These are phyloP conservation scores for Moesziomyces sp. DNA, from an alignment of 1,284 basidiomycete species.

Conservation along the genomic window DNA sequence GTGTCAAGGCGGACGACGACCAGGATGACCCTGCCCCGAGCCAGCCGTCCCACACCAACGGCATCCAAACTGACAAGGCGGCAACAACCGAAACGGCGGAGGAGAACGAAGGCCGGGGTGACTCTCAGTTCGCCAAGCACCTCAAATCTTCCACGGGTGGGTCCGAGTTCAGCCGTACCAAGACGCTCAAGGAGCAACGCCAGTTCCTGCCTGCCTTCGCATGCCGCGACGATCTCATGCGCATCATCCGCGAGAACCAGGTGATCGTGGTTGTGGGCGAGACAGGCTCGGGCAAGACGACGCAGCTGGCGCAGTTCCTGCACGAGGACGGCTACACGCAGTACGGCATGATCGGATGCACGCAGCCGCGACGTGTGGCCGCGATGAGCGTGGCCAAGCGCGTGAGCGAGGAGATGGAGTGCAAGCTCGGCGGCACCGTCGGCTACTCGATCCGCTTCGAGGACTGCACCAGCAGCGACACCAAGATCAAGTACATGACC, in stretches of 20 bases:
- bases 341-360: conserved; percentile 90
- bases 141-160: conserved; percentile 77
- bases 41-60: background rate
- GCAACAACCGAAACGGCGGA: conserved; percentile 4
- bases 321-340: conserved; percentile 95
- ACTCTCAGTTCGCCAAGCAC: conserved; percentile 94
- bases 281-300: conserved; percentile 95
- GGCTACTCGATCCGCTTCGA: conserved; percentile 98
- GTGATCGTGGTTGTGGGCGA: conserved; percentile 92
- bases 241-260: conserved; percentile 92
- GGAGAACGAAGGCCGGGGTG: conserved; percentile 85
- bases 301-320: conserved; percentile 88
- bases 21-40: conserved; percentile 23
- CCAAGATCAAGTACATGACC: conserved; percentile 95
- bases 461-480: conserved; percentile 90
- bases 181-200: conserved; percentile 91
- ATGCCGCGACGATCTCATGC: conserved; percentile 91
- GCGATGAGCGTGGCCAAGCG: conserved; percentile 99
- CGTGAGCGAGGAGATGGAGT: conserved; percentile 89
- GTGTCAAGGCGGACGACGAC: conserved; percentile 91
- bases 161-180: conserved; percentile 81
- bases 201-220: conserved; percentile 98
- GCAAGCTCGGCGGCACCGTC: conserved; percentile 84
- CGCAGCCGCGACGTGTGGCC: conserved; percentile 94
- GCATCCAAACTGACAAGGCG: no score